phyloP scores from a whole-genome alignment of 2,329 filamentous ascomycete genomes.

The Fusarium dlaminii region DNA sequence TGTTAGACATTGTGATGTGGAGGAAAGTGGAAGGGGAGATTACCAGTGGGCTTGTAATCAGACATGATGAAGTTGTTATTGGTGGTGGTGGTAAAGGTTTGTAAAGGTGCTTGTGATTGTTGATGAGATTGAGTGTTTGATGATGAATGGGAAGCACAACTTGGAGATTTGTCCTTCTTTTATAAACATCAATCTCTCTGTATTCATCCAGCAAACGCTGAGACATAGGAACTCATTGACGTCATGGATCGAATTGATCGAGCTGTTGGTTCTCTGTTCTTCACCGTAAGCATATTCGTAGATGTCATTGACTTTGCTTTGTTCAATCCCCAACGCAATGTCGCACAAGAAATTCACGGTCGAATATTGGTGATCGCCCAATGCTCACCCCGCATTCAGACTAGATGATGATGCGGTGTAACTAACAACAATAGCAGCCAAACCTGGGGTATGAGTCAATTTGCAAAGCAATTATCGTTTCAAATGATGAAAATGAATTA shows the following conservation, averaged over 20 bases:
- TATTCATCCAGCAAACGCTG: neutral
- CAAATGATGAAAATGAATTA: neutral
- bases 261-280: neutral
- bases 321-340: neutral
- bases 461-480: no score
- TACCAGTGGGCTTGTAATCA: slow-evolving; percentile 31
- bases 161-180: neutral
- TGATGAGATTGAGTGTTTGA: neutral
- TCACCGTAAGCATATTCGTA: neutral
- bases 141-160: neutral
- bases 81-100: neutral
- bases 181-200: neutral
- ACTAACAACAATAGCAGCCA: neutral
- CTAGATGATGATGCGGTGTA: neutral
- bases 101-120: neutral
- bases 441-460: neutral
- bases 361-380: neutral
- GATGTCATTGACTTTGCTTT: slow-evolving; percentile 23
- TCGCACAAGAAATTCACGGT: neutral
- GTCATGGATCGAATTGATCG: slow-evolving; percentile 11
- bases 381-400: neutral
- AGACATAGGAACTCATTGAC: neutral
- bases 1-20: neutral
- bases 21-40: rapidly evolving
- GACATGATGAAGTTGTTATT: slow-evolving; percentile 9